A percentile compares a stretch with the other conserved stretches of the same genome.
phyloP scores from a whole-genome alignment of 192 early-diverging fungal species.

The Coemansia sp. region DNA sequence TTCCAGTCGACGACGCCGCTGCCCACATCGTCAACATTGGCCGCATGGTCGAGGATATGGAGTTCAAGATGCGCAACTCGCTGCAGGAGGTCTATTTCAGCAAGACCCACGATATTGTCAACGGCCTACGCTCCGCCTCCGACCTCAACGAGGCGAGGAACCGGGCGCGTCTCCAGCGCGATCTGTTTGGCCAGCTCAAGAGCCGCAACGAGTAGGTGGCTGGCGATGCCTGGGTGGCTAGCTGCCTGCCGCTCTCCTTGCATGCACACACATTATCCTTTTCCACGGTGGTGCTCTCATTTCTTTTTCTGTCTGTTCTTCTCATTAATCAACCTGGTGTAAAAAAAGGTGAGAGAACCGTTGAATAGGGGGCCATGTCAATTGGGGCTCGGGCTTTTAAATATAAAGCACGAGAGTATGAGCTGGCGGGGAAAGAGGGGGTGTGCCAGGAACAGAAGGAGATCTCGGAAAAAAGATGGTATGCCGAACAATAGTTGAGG shows the following conservation, averaged over 20 bases:
- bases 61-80: constrained; percentile 93
- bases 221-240: not conserved
- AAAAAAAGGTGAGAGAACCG: not conserved
- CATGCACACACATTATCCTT: not conserved
- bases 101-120: constrained; percentile 96
- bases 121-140: constrained; percentile 80
- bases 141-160: constrained; percentile 74
- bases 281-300: no score
- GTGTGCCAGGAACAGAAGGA: not conserved
- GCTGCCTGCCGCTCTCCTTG: not conserved
- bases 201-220: constrained; percentile 34
- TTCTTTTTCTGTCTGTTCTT: not conserved
- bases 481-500: not conserved
- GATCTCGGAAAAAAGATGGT: not conserved
- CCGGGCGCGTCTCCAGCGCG: constrained; percentile 76
- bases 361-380: not conserved
- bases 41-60: constrained; percentile 97
- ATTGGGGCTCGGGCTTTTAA: not conserved
- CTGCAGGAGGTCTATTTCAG: constrained; percentile 97
- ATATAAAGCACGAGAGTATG: not conserved
- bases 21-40: constrained; percentile 94
- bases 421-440: not conserved
- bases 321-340: not conserved
- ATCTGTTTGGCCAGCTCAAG: constrained; percentile 74
- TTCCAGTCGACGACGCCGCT: constrained; percentile 66